Conservation (phyloP, 441 rosid species). For the Bruguiera hainesii region DNA sequence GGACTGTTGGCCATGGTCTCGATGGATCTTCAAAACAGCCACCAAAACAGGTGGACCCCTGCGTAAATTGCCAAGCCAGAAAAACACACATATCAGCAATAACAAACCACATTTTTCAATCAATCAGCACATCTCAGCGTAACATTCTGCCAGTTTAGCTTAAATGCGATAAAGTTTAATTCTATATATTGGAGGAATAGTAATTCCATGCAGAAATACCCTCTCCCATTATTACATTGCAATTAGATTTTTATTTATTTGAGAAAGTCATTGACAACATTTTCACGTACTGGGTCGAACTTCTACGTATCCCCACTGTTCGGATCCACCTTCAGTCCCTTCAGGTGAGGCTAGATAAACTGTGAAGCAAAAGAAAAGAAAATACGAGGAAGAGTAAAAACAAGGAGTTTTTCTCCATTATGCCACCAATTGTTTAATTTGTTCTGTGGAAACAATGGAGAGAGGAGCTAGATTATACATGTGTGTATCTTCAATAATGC, state of each 20-base stretch:
- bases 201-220: no score
- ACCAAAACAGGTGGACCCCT: conserved; percentile 46
- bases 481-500: not conserved
- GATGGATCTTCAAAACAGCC: conserved; percentile 34
- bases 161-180: not conserved
- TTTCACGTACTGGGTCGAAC: conserved; percentile 33
- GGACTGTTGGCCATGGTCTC: conserved; percentile 37
- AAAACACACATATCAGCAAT: no score
- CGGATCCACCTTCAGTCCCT: conserved; percentile 40
- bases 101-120: no score
- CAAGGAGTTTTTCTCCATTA: conserved; percentile 19
- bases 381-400: conserved; percentile 8
- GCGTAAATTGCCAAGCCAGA: not conserved
- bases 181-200: not conserved
- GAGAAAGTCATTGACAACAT: not conserved
- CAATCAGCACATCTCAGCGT: no score
- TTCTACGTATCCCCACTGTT: conserved; percentile 43
- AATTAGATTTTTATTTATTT: not conserved
- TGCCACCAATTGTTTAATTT: not conserved
- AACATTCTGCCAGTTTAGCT: no score
- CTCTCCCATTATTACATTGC: no score
- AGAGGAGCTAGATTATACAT: no score
- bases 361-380: conserved; percentile 9
- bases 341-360: not conserved
- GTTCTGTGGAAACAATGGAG: not conserved